Conservation (phyloP, 768 basidiomycete species). For the Kwoniella shandongensis region DNA sequence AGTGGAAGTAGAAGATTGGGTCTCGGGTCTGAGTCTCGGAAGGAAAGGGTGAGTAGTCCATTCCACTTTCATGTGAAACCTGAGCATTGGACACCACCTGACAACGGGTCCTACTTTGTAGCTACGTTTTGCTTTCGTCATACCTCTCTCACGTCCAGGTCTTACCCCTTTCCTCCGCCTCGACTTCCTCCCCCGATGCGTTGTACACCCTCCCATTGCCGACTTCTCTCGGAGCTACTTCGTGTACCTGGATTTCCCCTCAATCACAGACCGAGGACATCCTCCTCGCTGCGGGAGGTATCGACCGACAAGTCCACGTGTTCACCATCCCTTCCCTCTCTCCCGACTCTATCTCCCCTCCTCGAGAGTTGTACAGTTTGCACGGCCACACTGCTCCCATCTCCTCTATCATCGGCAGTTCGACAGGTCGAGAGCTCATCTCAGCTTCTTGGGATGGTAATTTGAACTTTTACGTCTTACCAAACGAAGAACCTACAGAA, state of each 20-base stretch:
- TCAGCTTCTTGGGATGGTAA: constrained; percentile 86
- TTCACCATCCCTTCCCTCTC: constrained; percentile 52
- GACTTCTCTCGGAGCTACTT: constrained; percentile 49
- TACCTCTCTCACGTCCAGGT: constrained; percentile 51
- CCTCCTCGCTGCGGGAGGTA: constrained; percentile 50
- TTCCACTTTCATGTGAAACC: too few relatives aligned
- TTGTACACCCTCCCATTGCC: constrained; percentile 48
- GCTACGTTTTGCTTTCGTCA: constrained; percentile 49
- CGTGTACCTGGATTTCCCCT: constrained; percentile 49
- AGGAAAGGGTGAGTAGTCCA: constrained; percentile 45
- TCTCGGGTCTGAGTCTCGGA: constrained; percentile 61
- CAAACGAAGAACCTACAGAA: constrained; percentile 57
- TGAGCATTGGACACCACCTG: neutral
- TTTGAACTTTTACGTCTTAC: constrained; percentile 65
- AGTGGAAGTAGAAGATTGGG: constrained; percentile 90
- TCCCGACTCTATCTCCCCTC: constrained; percentile 47
- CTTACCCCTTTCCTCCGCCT: constrained; percentile 37
- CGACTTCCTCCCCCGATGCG: constrained; percentile 22
- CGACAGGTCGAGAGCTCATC: constrained; percentile 65
- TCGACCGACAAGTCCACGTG: constrained; percentile 52
- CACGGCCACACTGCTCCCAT: constrained; percentile 80
- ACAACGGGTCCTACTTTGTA: constrained; percentile 11
- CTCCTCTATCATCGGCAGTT: constrained; percentile 66
- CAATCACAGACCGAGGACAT: constrained; percentile 28
- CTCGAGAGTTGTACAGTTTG: constrained; percentile 64